phyloP scores from a whole-genome alignment of 441 rosid species.

The Croton laevigatus region DNA sequence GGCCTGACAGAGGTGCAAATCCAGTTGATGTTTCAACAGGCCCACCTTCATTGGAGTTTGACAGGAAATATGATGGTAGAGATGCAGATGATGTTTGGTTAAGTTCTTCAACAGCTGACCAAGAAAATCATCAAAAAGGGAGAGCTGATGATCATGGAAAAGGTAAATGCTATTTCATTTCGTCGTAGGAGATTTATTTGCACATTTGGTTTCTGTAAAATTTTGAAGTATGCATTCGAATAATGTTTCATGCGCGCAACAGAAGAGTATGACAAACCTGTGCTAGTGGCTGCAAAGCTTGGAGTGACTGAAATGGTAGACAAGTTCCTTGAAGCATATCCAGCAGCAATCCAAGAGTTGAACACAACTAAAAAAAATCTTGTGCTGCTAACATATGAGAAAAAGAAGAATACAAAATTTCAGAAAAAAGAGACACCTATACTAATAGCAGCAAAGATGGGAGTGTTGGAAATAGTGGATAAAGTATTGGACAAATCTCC shows the following conservation, averaged over 20 bases:
- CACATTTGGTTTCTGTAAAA: neutral
- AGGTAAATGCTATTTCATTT: slow-evolving; percentile 2
- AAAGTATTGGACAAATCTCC: slow-evolving; percentile 25
- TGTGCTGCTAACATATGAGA: slow-evolving; percentile 18
- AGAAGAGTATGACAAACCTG: neutral
- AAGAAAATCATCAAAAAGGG: neutral
- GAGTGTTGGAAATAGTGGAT: slow-evolving; percentile 31
- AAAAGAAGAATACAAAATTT: slow-evolving; percentile 6
- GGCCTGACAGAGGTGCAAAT: slow-evolving; percentile 7
- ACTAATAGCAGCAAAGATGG: slow-evolving; percentile 37
- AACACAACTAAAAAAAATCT: slow-evolving; percentile 18
- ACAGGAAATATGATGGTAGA: neutral
- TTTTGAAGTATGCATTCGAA: no score
- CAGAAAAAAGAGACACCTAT: slow-evolving; percentile 23
- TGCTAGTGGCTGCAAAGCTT: neutral
- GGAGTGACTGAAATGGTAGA: slow-evolving; percentile 2
- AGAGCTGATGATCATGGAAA: neutral
- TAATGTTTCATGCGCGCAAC: neutral
- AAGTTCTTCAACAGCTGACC: neutral
- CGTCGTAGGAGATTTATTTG: neutral
- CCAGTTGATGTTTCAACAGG: slow-evolving; percentile 5
- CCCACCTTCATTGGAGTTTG: neutral
- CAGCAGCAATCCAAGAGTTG: slow-evolving; percentile 20
- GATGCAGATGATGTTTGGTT: neutral
- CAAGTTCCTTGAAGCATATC: slow-evolving; percentile 1